These are phyloP conservation scores for Hypoxylon sp. DNA, from an alignment of 2,329 filamentous ascomycete genomes.

Conservation along the genomic window DNA sequence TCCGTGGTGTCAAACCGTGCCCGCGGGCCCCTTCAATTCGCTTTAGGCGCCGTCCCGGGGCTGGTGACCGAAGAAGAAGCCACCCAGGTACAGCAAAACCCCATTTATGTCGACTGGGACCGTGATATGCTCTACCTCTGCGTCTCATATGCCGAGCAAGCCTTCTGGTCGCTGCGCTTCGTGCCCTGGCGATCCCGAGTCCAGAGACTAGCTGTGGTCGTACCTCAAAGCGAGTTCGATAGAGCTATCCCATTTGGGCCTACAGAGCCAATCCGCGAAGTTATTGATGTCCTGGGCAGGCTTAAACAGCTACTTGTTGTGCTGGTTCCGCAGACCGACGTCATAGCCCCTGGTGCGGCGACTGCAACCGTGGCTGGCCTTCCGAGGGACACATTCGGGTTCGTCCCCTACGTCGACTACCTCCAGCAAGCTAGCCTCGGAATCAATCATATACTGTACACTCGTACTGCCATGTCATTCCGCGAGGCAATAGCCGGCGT, in stretches of 20 bases:
- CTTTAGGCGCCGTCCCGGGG: background rate
- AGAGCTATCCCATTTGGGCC: conserved; percentile 42
- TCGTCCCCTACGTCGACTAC: conserved; percentile 45
- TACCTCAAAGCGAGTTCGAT: conserved; percentile 41
- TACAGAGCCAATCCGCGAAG: conserved; percentile 39
- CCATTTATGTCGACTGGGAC: conserved; percentile 39
- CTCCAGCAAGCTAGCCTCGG: conserved; percentile 36
- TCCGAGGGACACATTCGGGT: conserved; percentile 35
- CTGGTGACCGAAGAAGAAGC: background rate
- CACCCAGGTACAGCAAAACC: background rate
- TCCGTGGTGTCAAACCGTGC: conserved; percentile 26
- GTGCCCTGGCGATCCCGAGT: conserved; percentile 44
- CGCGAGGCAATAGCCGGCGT: conserved; percentile 27
- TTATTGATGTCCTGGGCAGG: conserved; percentile 29
- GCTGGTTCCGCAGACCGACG: conserved; percentile 27
- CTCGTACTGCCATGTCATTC: conserved; percentile 41
- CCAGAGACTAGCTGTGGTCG: conserved; percentile 46
- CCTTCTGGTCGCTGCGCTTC: conserved; percentile 42
- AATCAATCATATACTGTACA: conserved; percentile 36
- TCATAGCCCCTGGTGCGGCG: background rate
- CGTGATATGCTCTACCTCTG: conserved; percentile 45
- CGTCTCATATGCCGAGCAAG: conserved; percentile 42
- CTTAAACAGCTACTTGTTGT: conserved; percentile 43
- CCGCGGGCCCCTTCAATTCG: conserved; percentile 21
- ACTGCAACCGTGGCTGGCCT: conserved; percentile 7